Evolutionary conservation across 2,329 filamentous ascomycete species (phyloP).

Genomic region (Colletotrichum sp.): DNA sequence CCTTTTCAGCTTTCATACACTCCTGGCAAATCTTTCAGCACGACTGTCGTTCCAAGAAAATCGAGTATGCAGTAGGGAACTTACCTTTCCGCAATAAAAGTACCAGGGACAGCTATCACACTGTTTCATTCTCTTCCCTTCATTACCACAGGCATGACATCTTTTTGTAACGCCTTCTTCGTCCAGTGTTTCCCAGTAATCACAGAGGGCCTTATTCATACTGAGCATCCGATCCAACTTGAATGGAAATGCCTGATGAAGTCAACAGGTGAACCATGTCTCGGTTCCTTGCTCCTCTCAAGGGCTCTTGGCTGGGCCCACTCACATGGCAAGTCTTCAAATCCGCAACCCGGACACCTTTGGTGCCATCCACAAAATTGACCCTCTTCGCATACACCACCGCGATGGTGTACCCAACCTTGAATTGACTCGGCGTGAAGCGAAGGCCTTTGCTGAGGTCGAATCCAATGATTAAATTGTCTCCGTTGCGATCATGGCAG

Average conservation of each 20-base stretch:
- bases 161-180: background rate
- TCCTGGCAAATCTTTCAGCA: background rate
- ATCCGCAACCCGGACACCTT: background rate
- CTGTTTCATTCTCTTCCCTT: background rate
- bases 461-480: background rate
- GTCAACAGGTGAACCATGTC: background rate
- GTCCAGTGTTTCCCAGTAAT: background rate
- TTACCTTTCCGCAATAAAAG: background rate
- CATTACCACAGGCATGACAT: background rate
- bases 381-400: background rate
- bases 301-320: background rate
- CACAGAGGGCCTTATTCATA: background rate
- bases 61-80: accelerated
- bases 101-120: background rate
- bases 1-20: background rate
- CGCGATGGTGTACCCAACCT: background rate
- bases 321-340: background rate
- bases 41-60: too few species aligned
- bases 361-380: background rate
- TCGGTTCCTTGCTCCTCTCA: background rate
- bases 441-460: background rate
- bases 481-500: background rate
- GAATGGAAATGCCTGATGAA: background rate
- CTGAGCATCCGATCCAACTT: background rate
- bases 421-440: background rate